Conservation (phyloP, 441 rosid genomes). For the Euphorbia celastroides region DNA sequence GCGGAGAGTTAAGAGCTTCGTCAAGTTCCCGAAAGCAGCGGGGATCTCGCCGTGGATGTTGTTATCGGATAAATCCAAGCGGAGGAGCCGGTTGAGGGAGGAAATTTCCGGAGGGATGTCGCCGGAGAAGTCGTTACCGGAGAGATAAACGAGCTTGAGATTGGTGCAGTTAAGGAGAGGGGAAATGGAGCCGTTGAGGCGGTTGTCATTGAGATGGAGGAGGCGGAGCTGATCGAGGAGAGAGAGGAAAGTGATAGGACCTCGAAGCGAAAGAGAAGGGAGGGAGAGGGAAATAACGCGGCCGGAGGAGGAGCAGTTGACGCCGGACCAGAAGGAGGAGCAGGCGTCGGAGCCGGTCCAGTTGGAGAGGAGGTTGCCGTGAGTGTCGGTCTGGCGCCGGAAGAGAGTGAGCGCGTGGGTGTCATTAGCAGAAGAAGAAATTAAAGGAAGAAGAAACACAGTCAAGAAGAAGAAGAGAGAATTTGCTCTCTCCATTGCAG, state of each 20-base stretch:
- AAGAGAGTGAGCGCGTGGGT: constrained; percentile 70
- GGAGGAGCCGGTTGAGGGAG: constrained; percentile 44
- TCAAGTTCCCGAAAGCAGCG: constrained; percentile 31
- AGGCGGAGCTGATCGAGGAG: constrained; percentile 72
- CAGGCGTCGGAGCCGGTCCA: constrained; percentile 83
- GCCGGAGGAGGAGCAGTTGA: constrained; percentile 57
- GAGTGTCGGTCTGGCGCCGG: constrained; percentile 78
- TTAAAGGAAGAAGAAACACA: constrained; percentile 11
- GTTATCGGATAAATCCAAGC: constrained; percentile 77
- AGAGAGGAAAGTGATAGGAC: constrained; percentile 62
- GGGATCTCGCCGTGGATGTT: constrained; percentile 68
- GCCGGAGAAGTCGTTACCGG: constrained; percentile 48
- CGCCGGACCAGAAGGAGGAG: constrained; percentile 63
- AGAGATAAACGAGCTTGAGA: constrained; percentile 67
- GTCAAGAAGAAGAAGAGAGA: constrained; percentile 18
- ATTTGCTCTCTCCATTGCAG: constrained; percentile 8
- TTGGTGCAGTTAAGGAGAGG: constrained; percentile 60
- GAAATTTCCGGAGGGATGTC: constrained; percentile 56
- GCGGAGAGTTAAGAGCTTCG: constrained; percentile 53
- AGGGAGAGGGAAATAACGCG: constrained; percentile 63
- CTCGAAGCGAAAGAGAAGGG: constrained; percentile 67
- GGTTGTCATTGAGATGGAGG: constrained; percentile 79
- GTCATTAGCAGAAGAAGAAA: constrained; percentile 41
- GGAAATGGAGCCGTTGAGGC: constrained; percentile 67
- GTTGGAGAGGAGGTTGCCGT: constrained; percentile 71